Percentiles rank a stretch among this genome's conserved stretches.
These are phyloP conservation scores for Arthroderma uncinatum DNA, from an alignment of 2,329 filamentous ascomycete genomes.

Conservation along the genomic window DNA sequence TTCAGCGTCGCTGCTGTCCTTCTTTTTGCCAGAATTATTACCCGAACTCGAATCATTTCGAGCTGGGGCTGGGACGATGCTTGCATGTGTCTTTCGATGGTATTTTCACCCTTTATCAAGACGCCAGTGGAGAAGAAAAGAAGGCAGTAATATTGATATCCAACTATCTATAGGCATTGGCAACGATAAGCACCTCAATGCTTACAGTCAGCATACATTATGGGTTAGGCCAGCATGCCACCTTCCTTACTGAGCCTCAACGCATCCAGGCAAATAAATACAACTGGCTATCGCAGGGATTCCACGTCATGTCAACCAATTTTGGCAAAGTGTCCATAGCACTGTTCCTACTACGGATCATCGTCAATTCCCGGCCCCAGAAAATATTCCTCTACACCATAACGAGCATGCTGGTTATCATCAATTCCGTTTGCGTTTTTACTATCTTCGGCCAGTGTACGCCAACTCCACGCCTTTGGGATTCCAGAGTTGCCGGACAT, in stretches of 20 bases:
- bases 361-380: slow-evolving; percentile 8
- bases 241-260: slow-evolving; percentile 6
- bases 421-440: slow-evolving; percentile 9
- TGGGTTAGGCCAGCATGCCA: slow-evolving; percentile 11
- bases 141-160: background rate
- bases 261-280: slow-evolving; percentile 11
- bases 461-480: slow-evolving; percentile 9
- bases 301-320: slow-evolving; percentile 13
- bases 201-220: slow-evolving; percentile 9
- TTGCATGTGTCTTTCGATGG: slow-evolving; percentile 13
- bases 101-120: background rate
- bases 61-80: slow-evolving; percentile 13
- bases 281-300: slow-evolving; percentile 12
- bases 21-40: slow-evolving; percentile 9
- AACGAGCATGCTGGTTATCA: slow-evolving; percentile 10
- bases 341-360: slow-evolving; percentile 11
- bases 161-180: slow-evolving; percentile 4
- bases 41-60: slow-evolving; percentile 8
- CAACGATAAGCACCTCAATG: slow-evolving; percentile 1
- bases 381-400: slow-evolving; percentile 6
- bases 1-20: slow-evolving; percentile 10
- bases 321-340: slow-evolving; percentile 13
- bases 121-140: background rate
- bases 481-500: background rate
- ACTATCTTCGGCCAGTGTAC: slow-evolving; percentile 12